Evolutionary conservation across 106 monocot species (phyloP), one percentile per base, ranked within the genome.

Genomic region (Dioscorea dumetorum): DNA sequence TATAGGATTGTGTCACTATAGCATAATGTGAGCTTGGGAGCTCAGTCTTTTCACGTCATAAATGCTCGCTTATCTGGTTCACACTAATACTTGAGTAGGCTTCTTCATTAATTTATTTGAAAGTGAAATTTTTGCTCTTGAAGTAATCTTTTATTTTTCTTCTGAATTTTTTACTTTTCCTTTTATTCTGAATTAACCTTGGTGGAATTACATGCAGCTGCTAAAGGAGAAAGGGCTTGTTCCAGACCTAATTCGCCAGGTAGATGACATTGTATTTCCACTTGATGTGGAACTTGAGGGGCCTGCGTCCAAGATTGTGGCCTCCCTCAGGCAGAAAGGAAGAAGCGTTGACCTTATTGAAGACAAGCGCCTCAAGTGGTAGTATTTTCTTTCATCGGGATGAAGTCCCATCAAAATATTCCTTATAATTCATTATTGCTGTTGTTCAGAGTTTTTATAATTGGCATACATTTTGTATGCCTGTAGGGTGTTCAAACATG

Each of bases 351-450:
- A 99, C 74, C 93, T 99, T 72, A 73, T 99, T 28, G 87, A 87
- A 75, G 99, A 93, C 62, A 99, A 85, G 60, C 90, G 90, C 22
- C 93, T 99, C 28, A 99, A 99, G 63, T 99, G 99, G 99, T 92
- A 79, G 50, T 3, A 21, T 6, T 12, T 24, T 12, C 18, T 12
- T 8, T 60, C 22, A 5, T 22, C 22, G 2, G 20, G 4, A 0
- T 17, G 12, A 4, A 22, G n/a, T 22, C 13, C 19, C 22, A 9
- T 23, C 12, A 51, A 69, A 16, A 33, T 22, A 21, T 62, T 34
- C 4, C 16, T 50, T 18, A 12, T 59, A 19, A 34, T 20, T 21
- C 12, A 22, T 63, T 41, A 5, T 18, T 66, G 33, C 17, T 6
- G 7, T 22, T 53, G 8, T 70, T 19, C 34, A 17, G 34, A 17